Conservation (phyloP, 2,329 filamentous ascomycete genomes). For the Fusarium mundagurra region DNA sequence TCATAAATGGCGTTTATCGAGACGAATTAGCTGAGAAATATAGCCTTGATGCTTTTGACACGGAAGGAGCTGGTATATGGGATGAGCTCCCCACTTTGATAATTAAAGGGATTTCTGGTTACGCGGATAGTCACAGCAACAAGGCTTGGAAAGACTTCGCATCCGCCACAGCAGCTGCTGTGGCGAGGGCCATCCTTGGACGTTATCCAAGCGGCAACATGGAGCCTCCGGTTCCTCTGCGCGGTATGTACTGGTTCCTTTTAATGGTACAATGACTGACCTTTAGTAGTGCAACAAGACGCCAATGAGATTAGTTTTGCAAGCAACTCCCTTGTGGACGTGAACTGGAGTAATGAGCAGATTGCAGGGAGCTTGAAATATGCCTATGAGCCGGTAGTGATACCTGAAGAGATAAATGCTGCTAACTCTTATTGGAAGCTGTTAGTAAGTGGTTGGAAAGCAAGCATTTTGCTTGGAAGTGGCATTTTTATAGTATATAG, state of each 20-base stretch:
- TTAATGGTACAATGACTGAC: neutral
- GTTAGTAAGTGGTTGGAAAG: no score
- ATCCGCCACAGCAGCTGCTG: neutral
- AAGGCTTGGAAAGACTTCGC: slow-evolving; percentile 3
- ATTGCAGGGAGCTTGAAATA: neutral
- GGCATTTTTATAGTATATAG: no score
- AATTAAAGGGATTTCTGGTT: slow-evolving; percentile 40
- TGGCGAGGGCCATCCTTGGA: neutral
- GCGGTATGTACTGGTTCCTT: neutral
- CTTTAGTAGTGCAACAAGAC: neutral
- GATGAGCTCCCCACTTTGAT: slow-evolving; percentile 49
- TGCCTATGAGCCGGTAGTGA: neutral
- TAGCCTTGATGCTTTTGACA: slow-evolving; percentile 41
- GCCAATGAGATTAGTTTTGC: neutral
- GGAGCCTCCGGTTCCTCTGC: neutral
- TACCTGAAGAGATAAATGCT: neutral
- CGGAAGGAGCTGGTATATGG: slow-evolving; percentile 48
- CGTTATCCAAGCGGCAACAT: neutral
- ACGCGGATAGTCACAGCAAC: slow-evolving; percentile 7
- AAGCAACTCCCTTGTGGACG: neutral
- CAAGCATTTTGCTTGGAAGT: no score
- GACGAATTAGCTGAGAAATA: slow-evolving; percentile 43
- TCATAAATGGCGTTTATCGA: slow-evolving; percentile 48
- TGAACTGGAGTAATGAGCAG: neutral
- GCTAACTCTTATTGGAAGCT: no score